Evolutionary conservation across 257 asterid species (phyloP), one percentile per base, ranked within the genome.

Genomic region (Prunella vulgaris): DNA sequence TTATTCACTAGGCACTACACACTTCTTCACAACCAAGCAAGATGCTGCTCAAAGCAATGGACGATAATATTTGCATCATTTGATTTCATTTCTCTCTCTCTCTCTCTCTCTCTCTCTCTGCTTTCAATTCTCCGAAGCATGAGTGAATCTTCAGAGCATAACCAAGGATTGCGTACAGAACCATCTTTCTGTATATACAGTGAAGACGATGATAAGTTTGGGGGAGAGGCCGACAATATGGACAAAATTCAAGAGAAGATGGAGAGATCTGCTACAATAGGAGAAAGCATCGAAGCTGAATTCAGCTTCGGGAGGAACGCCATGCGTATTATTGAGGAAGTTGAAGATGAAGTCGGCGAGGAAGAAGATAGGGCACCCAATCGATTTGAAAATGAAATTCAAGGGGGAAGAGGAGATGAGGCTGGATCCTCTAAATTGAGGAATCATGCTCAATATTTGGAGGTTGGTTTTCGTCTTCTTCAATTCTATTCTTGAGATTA

Each of bases 151-250:
- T 56, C 63, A 37, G 35, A 68, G 56, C 33, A 73, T 22, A 49
- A 59, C 64, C 51, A 75, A 25, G 66, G 81, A 77, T 69, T 92
- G 79, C 86, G 63, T 6, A 83, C 89, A 4, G 96, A 87, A 64
- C 86, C 93, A 18, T 92, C 97, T 1, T 83, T 92, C 66, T 76
- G 84, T 2, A 84, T 89, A 22, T 90, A 90, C 69, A 82, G 54
- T 64, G 30, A 71, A 0, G 81, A 77, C 7, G 90, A 80, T 10
- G 38, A 32, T 32, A 56, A 74, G 22, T 74, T 59, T 32, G 73
- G 60, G 52, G 82, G 64, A 5, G 73, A 33, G 4, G 38, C 57
- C 28, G 71, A 32, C 10, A 71, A 64, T 48, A 73, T 69, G 73
- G 81, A 77, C 28, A 27, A 21, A 4, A 48, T 58, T 54, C 66